Evolutionary conservation across 495 filamentous ascomycete genomes (phyloP), one percentile per base, ranked within the genome.

Genomic region (Xylaria nigripes): DNA sequence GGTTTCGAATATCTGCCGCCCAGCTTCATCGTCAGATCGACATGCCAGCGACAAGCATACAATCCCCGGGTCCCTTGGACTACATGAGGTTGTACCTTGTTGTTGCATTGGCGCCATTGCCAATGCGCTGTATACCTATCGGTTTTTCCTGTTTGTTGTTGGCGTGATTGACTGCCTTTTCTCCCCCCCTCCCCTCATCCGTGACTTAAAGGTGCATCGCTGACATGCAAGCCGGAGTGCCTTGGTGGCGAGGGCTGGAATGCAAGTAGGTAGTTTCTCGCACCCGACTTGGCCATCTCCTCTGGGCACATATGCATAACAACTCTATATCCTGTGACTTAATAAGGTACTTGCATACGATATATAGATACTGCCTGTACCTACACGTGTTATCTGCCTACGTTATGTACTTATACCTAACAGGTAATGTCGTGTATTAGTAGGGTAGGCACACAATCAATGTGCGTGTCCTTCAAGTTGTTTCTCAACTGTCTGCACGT

Each of bases 171-270:
- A 45, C 29, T 54, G 36, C n/a, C 16, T 40, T 16, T 18, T 5
- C 5, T 6, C 43, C 38, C 22, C 30, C 25, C 8, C 3, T 15
- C 51, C 45, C 52, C 38, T 44, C 36, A 22, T 55, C 18, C 40
- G 46, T 44, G 53, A 44, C 23, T 40, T 34, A 34, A 38, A 50
- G 45, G 19, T 45, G 53, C 45, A 49, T 32, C 40, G 45, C 51
- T 54, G 52, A 55, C 52, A 55, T 55, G 52, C 52, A 49, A 55
- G 53, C 46, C 44, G 23, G 34, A 36, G 21, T 49, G 22, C 15
- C 32, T 24, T 40, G 36, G 48, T 55, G 45, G 34, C 23, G 36
- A 44, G 45, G 25, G 25, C 13, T 42, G 36, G 53, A 36, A 55
- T 50, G 45, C 36, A 21, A n/a, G 23, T 54, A n/a, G n/a, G n/a